Conservation (phyloP, 306 rosid genomes). For the Parietaria judaica region DNA sequence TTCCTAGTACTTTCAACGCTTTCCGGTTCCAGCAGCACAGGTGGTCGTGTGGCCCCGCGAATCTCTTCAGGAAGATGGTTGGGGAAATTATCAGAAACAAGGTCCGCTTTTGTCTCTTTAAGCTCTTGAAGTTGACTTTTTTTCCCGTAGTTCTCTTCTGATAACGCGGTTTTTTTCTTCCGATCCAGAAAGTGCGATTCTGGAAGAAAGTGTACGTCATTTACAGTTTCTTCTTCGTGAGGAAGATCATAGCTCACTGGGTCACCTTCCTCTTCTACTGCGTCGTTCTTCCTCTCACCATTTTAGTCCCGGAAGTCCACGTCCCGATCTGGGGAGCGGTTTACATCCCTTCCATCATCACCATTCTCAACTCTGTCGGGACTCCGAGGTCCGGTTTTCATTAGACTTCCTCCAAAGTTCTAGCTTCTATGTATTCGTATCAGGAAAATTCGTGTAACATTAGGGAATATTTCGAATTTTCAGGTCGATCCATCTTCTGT, state of each 20-base stretch:
- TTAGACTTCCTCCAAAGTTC: neutral
- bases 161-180: neutral
- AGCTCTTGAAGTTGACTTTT: neutral
- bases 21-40: constrained; percentile 97
- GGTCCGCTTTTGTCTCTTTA: constrained; percentile 27
- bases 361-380: constrained; percentile 96
- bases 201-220: constrained; percentile 97
- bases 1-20: constrained; percentile 97
- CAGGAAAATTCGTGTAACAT: too few species aligned
- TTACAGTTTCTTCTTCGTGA: constrained; percentile 94
- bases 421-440: too few species aligned
- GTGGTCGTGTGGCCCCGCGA: constrained; percentile 99
- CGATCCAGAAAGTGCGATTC: constrained; percentile 65
- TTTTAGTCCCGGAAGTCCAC: constrained; percentile 88
- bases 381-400: constrained; percentile 70
- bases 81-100: constrained; percentile 81
- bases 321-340: constrained; percentile 99
- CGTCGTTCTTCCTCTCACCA: constrained; percentile 86
- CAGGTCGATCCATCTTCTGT: constrained; percentile 91
- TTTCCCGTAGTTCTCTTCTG: neutral
- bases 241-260: constrained; percentile 91
- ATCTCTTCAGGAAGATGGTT: constrained; percentile 93
- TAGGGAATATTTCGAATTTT: neutral
- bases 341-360: constrained; percentile 89
- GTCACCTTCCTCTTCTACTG: constrained; percentile 94